These are phyloP conservation scores for Lipomyces yamadae DNA, from an alignment of 805 yeast species.

Conservation along the genomic window DNA sequence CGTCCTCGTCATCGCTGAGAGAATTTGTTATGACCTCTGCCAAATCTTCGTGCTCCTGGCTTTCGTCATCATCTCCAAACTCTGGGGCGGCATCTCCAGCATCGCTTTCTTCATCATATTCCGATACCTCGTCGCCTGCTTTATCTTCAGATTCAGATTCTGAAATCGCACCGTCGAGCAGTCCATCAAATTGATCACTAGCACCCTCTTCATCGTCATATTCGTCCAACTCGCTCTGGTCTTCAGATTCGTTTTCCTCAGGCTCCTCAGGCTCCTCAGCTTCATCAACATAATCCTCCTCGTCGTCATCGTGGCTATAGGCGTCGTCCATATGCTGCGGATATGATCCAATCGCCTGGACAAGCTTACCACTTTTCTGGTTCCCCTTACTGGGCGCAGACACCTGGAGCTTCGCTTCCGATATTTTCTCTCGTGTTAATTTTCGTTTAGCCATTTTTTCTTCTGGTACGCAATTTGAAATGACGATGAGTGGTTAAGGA, in stretches of 20 bases:
- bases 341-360: constrained; percentile 4
- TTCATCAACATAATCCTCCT: constrained; percentile 46
- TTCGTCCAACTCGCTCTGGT: constrained; percentile 15
- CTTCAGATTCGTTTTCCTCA: constrained; percentile 30
- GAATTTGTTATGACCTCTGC: constrained; percentile 47
- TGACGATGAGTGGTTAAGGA: too few species aligned
- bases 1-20: constrained; percentile 45
- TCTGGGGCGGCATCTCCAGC: constrained; percentile 43
- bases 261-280: constrained; percentile 45
- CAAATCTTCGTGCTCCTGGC: constrained; percentile 32
- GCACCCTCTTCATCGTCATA: constrained; percentile 25
- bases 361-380: background rate
- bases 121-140: constrained; percentile 25
- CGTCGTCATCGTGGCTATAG: constrained; percentile 44
- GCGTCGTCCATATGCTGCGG: constrained; percentile 39
- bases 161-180: constrained; percentile 34
- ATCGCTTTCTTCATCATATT: constrained; percentile 53
- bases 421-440: constrained; percentile 1
- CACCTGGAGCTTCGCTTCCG: background rate
- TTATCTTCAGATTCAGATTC: constrained; percentile 26
- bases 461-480: background rate
- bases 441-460: constrained; percentile 25
- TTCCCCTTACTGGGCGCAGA: background rate
- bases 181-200: constrained; percentile 36
- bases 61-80: constrained; percentile 28